phyloP scores from a whole-genome alignment of 2,329 filamentous ascomycete genomes.

The Exserohilum turcica region DNA sequence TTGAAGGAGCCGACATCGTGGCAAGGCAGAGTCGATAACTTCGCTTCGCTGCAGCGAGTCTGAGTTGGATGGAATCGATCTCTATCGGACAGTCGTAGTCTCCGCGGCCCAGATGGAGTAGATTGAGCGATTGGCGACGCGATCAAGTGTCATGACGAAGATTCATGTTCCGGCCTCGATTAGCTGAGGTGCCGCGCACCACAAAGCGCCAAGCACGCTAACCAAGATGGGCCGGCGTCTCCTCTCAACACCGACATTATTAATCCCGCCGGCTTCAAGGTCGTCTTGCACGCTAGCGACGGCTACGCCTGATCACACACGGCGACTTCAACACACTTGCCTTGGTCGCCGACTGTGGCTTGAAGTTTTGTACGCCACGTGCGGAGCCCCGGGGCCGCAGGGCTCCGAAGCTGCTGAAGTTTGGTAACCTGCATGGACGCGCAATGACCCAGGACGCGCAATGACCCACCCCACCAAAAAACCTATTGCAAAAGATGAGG shows the following conservation, averaged over 20 bases:
- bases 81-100: not conserved
- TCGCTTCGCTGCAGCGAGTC: slow-evolving; percentile 10
- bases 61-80: slow-evolving; percentile 1
- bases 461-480: too few relatives aligned
- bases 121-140: slow-evolving; percentile 6
- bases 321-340: not conserved
- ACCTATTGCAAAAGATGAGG: too few relatives aligned
- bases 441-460: too few relatives aligned
- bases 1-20: not conserved
- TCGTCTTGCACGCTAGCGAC: not conserved
- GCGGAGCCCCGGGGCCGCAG: not conserved
- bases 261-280: not conserved
- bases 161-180: not conserved
- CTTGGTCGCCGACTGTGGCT: not conserved
- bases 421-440: too few relatives aligned
- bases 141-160: slow-evolving; percentile 2
- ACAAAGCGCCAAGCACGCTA: slow-evolving; percentile 6
- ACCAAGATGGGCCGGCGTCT: not conserved
- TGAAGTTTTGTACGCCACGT: not conserved
- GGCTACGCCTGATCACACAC: not conserved
- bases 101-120: slow-evolving; percentile 2
- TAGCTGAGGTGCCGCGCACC: not conserved
- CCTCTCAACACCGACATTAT: not conserved
- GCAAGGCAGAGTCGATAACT: not conserved
- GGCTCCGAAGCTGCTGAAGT: too few relatives aligned